Base-by-base conservation (phyloP, 2,329 filamentous ascomycete genomes). In the Microcyclospora pomicola region DNA sequence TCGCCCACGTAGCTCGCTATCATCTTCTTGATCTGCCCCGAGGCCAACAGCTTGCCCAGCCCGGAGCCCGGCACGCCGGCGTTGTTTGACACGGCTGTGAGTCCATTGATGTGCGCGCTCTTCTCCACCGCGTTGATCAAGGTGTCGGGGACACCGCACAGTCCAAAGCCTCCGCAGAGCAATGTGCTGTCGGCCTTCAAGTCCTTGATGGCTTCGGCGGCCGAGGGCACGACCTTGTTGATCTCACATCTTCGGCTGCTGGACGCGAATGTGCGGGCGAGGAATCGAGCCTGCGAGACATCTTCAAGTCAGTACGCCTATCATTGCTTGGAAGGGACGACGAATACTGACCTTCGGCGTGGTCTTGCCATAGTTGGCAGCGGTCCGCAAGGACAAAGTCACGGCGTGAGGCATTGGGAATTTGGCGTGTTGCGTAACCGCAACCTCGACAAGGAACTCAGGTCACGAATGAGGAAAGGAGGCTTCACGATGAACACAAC, bases 61-160 rank as follows among this genome's bases (percentile, higher is more conserved):
- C 82, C 82, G 4, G 77, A 73, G 19, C 76, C 74, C 30, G 80
- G 75, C 24, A 76, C 68, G 16, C 82, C 82, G 6, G 82, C 82
- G 54, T 88, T 88, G 55, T 88, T 88, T 36, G 81, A 86, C 2
- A 87, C 78, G 14, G 80, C 81, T 1, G 80, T 85, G 24, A 88
- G 66, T 2, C 74, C 63, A 34, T 63, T 66, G 33, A 70, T 56
- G 36, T 59, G 66, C 4, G 77, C 71, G 5, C 66, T 63, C 5
- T 75, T 75, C 51, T 75, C 68, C 30, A 88, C 71, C 12, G 78
- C 76, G 31, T 73, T 67, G 50, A 86, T 86, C 6, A 86, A 62
- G 0, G 82, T 85, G 53, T 85, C 80, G 69, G 56, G 48, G 13
- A 86, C 79, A 46, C 82, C 82, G 49, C 80, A 87, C 10, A 88